Conservation (phyloP, 1,284 basidiomycete genomes). For the Caloboletus firmus region DNA sequence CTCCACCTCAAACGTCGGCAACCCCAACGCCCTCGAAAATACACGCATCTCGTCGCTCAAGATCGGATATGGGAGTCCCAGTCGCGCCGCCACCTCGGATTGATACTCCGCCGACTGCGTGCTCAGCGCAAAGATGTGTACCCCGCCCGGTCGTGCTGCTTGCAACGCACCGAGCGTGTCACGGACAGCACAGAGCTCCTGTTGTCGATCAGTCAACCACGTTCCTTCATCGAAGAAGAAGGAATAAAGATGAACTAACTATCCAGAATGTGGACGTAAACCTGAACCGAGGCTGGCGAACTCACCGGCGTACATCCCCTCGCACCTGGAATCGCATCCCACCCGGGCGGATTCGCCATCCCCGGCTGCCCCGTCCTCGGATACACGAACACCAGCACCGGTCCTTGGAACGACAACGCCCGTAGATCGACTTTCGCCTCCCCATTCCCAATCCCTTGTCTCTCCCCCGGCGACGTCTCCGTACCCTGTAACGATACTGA, state of each 20-base stretch:
- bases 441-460: not conserved
- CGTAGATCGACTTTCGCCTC: conserved; percentile 13
- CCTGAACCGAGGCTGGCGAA: not conserved
- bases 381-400: conserved; percentile 24
- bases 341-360: conserved; percentile 15
- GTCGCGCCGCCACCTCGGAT: conserved; percentile 16
- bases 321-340: conserved; percentile 29
- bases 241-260: too few species aligned
- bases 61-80: conserved; percentile 25
- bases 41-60: conserved; percentile 15
- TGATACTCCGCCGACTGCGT: conserved; percentile 22
- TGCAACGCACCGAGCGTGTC: conserved; percentile 10
- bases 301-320: conserved; percentile 29
- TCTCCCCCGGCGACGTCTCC: not conserved
- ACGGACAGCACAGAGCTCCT: conserved; percentile 23
- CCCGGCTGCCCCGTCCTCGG: conserved; percentile 19
- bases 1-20: conserved; percentile 23
- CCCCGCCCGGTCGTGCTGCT: not conserved
- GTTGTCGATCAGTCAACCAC: not conserved
- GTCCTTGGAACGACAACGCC: conserved; percentile 13
- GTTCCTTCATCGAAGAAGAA: not conserved
- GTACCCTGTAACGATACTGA: conserved; percentile 10
- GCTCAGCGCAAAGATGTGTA: conserved; percentile 22
- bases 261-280: not conserved
- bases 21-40: conserved; percentile 10